phyloP scores from a whole-genome alignment of 768 basidiomycete genomes.

The Agrocybe chaxingu region DNA sequence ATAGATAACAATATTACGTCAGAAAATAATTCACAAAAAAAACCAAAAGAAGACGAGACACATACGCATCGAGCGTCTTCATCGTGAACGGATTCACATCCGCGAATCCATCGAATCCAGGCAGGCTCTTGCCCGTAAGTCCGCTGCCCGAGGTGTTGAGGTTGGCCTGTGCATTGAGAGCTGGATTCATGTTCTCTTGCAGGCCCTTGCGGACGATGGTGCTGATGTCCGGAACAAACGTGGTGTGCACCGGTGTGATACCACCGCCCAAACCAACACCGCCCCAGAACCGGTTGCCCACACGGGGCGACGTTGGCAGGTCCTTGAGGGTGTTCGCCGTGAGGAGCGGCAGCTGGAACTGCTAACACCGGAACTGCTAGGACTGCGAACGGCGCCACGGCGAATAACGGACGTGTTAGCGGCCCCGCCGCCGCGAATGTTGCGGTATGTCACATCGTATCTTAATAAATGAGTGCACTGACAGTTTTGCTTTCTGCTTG shows the following conservation, averaged over 20 bases:
- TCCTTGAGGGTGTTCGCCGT: conserved; percentile 79
- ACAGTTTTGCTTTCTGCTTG: too few relatives aligned
- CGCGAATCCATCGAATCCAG: conserved; percentile 72
- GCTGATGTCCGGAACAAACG: conserved; percentile 70
- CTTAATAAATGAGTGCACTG: too few relatives aligned
- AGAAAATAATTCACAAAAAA: conserved; percentile 4
- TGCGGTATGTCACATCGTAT: too few relatives aligned
- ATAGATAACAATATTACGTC: conserved; percentile 7
- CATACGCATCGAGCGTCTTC: conserved; percentile 80
- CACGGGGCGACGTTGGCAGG: conserved; percentile 58
- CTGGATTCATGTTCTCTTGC: conserved; percentile 81
- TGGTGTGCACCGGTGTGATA: conserved; percentile 81
- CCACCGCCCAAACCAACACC: conserved; percentile 54
- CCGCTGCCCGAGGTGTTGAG: conserved; percentile 13
- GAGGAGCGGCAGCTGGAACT: conserved; percentile 28
- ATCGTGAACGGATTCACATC: conserved; percentile 84
- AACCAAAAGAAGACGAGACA: conserved; percentile 13
- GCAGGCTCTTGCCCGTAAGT: conserved; percentile 18
- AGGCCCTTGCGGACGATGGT: conserved; percentile 29
- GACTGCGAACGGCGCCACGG: too few relatives aligned
- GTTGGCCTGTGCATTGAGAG: conserved; percentile 41
- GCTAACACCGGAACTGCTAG: too few relatives aligned
- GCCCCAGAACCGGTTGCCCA: conserved; percentile 73
- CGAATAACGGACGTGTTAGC: too few relatives aligned
- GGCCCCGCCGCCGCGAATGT: too few relatives aligned